Conservation (phyloP, 2,329 filamentous ascomycete species). For the Metarhizium robertsii region DNA sequence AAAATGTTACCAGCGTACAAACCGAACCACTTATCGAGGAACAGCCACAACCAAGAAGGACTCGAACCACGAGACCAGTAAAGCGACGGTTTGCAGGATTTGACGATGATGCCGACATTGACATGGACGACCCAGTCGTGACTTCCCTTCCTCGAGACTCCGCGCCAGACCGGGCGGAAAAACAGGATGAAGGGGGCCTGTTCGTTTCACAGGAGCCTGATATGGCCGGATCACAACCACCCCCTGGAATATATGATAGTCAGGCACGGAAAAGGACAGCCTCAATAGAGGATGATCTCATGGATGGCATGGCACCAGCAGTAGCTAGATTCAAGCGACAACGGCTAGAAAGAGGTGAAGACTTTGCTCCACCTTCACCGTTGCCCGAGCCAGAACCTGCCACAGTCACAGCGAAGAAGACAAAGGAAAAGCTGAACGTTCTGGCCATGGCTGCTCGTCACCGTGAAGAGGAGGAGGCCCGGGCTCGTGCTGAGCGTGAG, state of each 20-base stretch:
- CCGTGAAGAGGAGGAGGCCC: conserved; percentile 58
- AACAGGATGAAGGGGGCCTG: conserved; percentile 34
- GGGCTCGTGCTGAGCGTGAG: conserved; percentile 42
- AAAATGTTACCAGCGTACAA: conserved; percentile 2
- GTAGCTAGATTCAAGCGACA: conserved; percentile 72
- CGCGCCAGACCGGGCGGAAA: not conserved
- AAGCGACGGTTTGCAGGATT: conserved; percentile 65
- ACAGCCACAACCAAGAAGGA: conserved; percentile 1
- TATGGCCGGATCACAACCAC: conserved; percentile 12
- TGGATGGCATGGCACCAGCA: conserved; percentile 67
- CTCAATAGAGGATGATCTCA: conserved; percentile 43
- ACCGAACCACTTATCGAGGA: conserved; percentile 5
- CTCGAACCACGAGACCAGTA: conserved; percentile 28
- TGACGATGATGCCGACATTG: conserved; percentile 35
- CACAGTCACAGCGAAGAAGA: conserved; percentile 28
- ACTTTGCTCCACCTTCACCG: conserved; percentile 24
- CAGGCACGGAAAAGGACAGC: conserved; percentile 37
- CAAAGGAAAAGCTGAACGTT: conserved; percentile 56
- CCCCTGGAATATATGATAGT: conserved; percentile 11
- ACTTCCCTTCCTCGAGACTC: conserved; percentile 1
- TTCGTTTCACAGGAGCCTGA: conserved; percentile 46
- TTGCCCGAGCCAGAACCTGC: conserved; percentile 14
- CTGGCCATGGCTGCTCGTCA: conserved; percentile 54
- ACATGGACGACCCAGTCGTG: conserved; percentile 18
- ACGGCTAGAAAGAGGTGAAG: conserved; percentile 50